Conservation (phyloP, 2,329 filamentous ascomycete species). For the Byssochlamys sp. region DNA sequence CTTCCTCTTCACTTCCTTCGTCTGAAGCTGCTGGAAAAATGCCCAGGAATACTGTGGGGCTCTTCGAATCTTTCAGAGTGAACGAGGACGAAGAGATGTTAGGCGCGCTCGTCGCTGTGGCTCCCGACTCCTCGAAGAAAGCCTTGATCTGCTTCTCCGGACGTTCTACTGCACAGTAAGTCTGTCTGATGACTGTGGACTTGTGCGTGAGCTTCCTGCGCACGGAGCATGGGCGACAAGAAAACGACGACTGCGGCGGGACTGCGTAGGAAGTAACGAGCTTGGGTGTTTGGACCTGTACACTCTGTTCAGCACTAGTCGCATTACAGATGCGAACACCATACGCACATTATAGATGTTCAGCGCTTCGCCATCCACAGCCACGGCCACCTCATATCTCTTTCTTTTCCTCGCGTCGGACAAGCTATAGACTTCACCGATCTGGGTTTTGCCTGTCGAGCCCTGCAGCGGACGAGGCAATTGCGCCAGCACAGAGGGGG, state of each 20-base stretch:
- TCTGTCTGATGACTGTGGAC: constrained; percentile 42
- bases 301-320: neutral
- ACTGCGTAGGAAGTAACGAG: constrained; percentile 53
- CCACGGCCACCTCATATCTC: constrained; percentile 51
- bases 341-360: constrained; percentile 52
- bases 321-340: neutral
- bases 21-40: constrained; percentile 22
- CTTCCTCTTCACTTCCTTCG: constrained; percentile 15
- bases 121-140: constrained; percentile 42
- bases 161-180: constrained; percentile 44
- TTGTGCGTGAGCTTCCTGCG: constrained; percentile 41
- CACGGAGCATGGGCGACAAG: constrained; percentile 50
- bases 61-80: constrained; percentile 27
- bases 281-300: constrained; percentile 51
- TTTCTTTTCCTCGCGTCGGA: constrained; percentile 51
- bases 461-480: constrained; percentile 36
- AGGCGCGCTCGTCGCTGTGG: constrained; percentile 21
- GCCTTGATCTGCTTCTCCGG: constrained; percentile 44
- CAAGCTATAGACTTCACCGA: constrained; percentile 44
- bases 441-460: constrained; percentile 30
- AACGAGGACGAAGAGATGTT: constrained; percentile 32
- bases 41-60: constrained; percentile 30
- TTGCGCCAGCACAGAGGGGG: constrained; percentile 37
- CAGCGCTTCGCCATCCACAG: constrained; percentile 51
- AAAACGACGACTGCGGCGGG: constrained; percentile 50